These are phyloP conservation scores for Jatropha podagrica DNA, from an alignment of 441 rosid genomes.

Conservation along the genomic window DNA sequence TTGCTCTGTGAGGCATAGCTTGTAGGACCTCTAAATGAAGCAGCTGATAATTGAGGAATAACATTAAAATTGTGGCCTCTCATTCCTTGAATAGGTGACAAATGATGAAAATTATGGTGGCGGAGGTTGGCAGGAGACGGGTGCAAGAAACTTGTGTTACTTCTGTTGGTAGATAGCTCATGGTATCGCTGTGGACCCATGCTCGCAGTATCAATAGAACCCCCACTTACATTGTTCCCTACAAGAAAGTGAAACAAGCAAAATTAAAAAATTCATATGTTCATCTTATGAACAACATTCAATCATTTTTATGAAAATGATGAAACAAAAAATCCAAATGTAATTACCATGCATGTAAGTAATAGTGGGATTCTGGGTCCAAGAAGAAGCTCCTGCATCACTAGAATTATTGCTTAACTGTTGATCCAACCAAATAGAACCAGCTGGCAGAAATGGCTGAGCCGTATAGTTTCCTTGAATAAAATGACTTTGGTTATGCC, in stretches of 20 bases:
- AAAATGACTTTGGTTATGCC: constrained; percentile 44
- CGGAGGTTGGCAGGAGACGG: constrained; percentile 40
- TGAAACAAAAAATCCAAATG: background rate
- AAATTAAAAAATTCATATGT: background rate
- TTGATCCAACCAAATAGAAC: constrained; percentile 54
- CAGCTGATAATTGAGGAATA: constrained; percentile 53
- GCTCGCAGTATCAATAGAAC: constrained; percentile 49
- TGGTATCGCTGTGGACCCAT: constrained; percentile 42
- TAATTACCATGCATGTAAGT: constrained; percentile 62
- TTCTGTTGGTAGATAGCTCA: constrained; percentile 47
- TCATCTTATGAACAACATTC: background rate
- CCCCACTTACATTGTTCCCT: constrained; percentile 49
- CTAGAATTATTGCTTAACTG: constrained; percentile 31
- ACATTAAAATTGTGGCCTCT: constrained; percentile 50
- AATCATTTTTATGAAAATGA: background rate
- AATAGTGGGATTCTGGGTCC: constrained; percentile 54
- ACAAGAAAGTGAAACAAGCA: constrained; percentile 6
- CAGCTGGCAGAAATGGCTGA: constrained; percentile 53
- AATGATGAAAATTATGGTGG: constrained; percentile 47
- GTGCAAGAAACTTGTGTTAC: constrained; percentile 40
- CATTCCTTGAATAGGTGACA: constrained; percentile 50
- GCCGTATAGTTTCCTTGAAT: constrained; percentile 59
- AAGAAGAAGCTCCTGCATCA: constrained; percentile 51
- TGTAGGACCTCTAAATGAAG: constrained; percentile 39
- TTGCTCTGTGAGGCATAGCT: constrained; percentile 40